Evolutionary conservation across 305 asterid species (phyloP), one percentile per base, ranked within the genome.

Genomic region (Fraxinus latifolia): DNA sequence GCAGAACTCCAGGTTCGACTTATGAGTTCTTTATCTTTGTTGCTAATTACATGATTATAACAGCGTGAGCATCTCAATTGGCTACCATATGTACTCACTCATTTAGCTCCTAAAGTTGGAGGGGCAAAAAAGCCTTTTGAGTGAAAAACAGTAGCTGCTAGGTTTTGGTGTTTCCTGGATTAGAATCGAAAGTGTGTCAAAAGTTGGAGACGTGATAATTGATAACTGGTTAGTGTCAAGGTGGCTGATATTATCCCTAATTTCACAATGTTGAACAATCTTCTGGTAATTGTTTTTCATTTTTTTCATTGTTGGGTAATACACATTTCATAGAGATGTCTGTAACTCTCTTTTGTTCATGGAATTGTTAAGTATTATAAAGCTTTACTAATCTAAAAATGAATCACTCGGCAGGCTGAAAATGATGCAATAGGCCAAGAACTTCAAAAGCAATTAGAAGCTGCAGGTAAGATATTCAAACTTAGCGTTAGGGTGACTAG

Each of bases 381-480:
- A 62, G 62, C 79, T 73, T 65, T 77, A 62, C 83, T 84, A 55
- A 87, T 76, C n/a, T 14, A 29, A 21, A 9, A 74, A 80, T 42
- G 36, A 73, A 33, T 83, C 36, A n/a, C 36, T 53, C 42, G 83
- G 82, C 93, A 94, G 97, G 93, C 91, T 79, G 96, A 95, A 84
- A 95, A 93, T 81, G 97, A 94, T 90, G 91, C 86, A 34, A 79
- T 93, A 21, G 99, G 98, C 76, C 96, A 93, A 84, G 99, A 94
- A 85, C 95, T 94, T 55, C 97, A 94, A 76, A 93, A 89, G 89
- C 98, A 95, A 82, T 89, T 93, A 58, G 97, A 95, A 87, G 95
- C 95, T 84, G 97, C 98, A 83, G 98, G 98, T 91, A 82, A 76
- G 67, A 80, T 82, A 32, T 77, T 67, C 44, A 44, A 29, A 27